Percentiles rank a stretch among this genome's conserved stretches.
Conservation (phyloP, 2,329 filamentous ascomycete species). For the Xylariaceae sp. region DNA sequence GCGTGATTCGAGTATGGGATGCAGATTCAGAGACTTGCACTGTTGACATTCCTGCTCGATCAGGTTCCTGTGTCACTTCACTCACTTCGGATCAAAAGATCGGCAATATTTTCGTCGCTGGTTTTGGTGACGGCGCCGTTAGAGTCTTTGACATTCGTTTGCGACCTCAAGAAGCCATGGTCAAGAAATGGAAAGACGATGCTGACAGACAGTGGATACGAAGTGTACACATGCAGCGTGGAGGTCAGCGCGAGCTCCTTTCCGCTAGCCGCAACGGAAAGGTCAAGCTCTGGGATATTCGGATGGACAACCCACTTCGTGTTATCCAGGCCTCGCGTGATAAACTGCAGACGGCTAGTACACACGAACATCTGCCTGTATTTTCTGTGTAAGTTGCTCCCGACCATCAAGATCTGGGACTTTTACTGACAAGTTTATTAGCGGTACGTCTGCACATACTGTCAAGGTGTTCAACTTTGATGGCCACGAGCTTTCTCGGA, state of each 20-base stretch:
- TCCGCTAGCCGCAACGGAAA: constrained; percentile 89
- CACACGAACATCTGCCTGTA: constrained; percentile 93
- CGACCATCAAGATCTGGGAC: background rate
- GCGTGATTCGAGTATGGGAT: constrained; percentile 94
- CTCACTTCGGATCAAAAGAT: constrained; percentile 97
- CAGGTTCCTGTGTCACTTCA: constrained; percentile 91
- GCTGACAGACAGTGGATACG: constrained; percentile 82
- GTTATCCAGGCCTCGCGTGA: constrained; percentile 70
- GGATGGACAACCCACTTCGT: constrained; percentile 72
- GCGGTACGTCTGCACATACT: constrained; percentile 79
- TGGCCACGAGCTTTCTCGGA: constrained; percentile 69
- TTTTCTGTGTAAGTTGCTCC: constrained; percentile 73
- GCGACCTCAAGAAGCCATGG: constrained; percentile 82
- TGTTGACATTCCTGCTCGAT: constrained; percentile 89
- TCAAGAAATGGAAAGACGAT: constrained; percentile 95
- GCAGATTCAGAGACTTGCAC: constrained; percentile 88
- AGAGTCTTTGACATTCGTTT: constrained; percentile 88
- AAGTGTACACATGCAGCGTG: constrained; percentile 93
- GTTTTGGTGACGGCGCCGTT: constrained; percentile 92
- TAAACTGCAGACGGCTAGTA: constrained; percentile 77
- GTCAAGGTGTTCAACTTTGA: constrained; percentile 92
- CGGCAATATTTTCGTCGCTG: constrained; percentile 90
- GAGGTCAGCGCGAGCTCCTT: constrained; percentile 84
- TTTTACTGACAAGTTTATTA: constrained; percentile 39
- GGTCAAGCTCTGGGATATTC: constrained; percentile 92